Evolutionary conservation across 169 alveolate genomes (phyloP), one percentile per base, ranked within the genome.

Genomic region (Miamiensis avidus): DNA sequence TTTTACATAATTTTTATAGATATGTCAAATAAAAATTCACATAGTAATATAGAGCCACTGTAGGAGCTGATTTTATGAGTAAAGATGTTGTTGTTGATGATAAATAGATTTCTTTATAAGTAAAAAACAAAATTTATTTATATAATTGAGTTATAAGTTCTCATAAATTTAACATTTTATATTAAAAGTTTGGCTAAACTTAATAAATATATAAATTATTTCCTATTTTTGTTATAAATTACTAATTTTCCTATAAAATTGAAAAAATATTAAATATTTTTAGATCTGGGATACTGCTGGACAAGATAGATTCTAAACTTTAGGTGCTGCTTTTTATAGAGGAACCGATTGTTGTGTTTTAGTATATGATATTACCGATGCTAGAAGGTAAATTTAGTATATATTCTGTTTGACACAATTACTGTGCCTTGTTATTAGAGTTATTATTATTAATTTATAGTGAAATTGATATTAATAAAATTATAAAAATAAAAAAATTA

Each of bases 281-380:
- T 75, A 86, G 90, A 86, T 86, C 93, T 97, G 99, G 99, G 99
- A 99, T 85, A 99, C 99, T 29, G 99, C 99, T 74, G 99, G 99
- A 1, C 99, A 99, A 92, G 99, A 99, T 94, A 94, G 99, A 79
- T 99, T 98, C 93, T 98, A 99, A 93, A 95, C 99, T 75, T 91
- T 99, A 78, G 99, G 99, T 27, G 99, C 97, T 65, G 99, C 99
- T 34, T 99, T 99, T 91, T 99, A 99, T 90, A 93, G 99, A 76
- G 99, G 99, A 32, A 99, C 99, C 27, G 99, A 99, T 89, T 98
- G 99, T 91, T 99, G 99, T 92, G 99, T 98, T 78, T 91, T 99
- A 81, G 99, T 98, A 69, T 98, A 97, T 93, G 99, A 98, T 88
- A 88, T 95, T 29, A 96, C 98, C n/a, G 93, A 95, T 87, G 89